These are phyloP conservation scores for Colletotrichum sojae DNA, from an alignment of 2,329 filamentous ascomycete genomes.

Conservation along the genomic window DNA sequence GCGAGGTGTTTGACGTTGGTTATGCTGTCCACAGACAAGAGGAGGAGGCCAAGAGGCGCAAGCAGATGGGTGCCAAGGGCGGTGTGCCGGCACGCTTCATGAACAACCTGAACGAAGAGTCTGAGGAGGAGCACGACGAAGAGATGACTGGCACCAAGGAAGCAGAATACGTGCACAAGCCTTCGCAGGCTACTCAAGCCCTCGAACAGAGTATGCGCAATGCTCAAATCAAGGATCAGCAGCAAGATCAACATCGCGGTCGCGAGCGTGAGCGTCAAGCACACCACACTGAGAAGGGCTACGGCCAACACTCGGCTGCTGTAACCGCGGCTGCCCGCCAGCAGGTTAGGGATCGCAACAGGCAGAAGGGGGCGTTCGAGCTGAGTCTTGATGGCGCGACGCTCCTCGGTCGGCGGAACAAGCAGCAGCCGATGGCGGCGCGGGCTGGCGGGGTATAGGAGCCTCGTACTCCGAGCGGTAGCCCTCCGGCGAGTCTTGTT, in stretches of 20 bases:
- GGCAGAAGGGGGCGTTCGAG: constrained; percentile 88
- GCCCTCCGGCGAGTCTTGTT: constrained; percentile 1
- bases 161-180: constrained; percentile 58
- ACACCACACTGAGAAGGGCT: constrained; percentile 71
- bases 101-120: constrained; percentile 78
- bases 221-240: constrained; percentile 78
- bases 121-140: constrained; percentile 68
- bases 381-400: constrained; percentile 93
- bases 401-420: constrained; percentile 79
- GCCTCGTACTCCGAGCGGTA: constrained; percentile 24
- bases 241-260: constrained; percentile 63
- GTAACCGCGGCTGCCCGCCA: constrained; percentile 88
- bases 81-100: constrained; percentile 67
- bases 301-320: constrained; percentile 88
- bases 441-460: constrained; percentile 51
- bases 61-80: constrained; percentile 82
- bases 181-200: constrained; percentile 70
- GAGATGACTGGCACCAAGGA: constrained; percentile 76
- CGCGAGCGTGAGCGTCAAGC: constrained; percentile 63
- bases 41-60: constrained; percentile 92
- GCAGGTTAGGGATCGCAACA: constrained; percentile 78
- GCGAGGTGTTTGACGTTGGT: constrained; percentile 98
- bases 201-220: constrained; percentile 92
- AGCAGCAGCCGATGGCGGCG: constrained; percentile 66
- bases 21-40: constrained; percentile 98